Evolutionary conservation across 2,329 filamentous ascomycete species (phyloP).

Genomic region (Ustulina deusta): DNA sequence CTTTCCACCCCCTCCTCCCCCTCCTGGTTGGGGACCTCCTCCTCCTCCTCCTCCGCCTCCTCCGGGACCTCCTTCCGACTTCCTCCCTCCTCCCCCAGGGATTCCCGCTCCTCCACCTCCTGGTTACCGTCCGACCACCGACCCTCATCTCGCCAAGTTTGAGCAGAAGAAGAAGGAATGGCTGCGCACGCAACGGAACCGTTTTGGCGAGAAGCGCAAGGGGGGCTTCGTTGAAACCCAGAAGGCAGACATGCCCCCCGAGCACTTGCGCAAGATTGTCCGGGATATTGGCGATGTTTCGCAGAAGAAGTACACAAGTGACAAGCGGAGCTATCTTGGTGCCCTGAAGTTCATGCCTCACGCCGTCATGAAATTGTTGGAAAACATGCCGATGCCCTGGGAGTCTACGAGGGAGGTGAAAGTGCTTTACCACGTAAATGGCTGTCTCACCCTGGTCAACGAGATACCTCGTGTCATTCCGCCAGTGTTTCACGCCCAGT

Average conservation of each 20-base stretch:
- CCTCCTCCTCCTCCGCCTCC: conserved; percentile 66
- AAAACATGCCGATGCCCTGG: conserved; percentile 99
- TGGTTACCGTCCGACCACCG: conserved; percentile 81
- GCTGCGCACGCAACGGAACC: conserved; percentile 88
- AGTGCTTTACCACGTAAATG: conserved; percentile 97
- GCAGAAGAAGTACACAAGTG: conserved; percentile 98
- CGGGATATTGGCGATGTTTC: conserved; percentile 99
- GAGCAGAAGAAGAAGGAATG: conserved; percentile 99
- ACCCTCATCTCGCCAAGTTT: conserved; percentile 92
- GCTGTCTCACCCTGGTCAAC: conserved; percentile 95
- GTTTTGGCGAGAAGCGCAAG: conserved; percentile 97
- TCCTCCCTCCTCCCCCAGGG: conserved; percentile 68
- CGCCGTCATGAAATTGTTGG: conserved; percentile 93
- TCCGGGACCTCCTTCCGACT: conserved; percentile 66
- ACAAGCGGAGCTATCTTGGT: conserved; percentile 97
- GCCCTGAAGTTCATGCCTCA: conserved; percentile 99
- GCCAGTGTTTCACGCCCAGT: conserved; percentile 97
- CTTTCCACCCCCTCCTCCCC: conserved; percentile 66
- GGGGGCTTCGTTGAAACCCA: conserved; percentile 97
- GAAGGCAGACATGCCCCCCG: conserved; percentile 98
- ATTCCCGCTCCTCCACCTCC: conserved; percentile 81
- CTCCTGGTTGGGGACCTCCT: conserved; percentile 67
- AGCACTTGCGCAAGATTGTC: conserved; percentile 98
- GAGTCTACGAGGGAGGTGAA: conserved; percentile 96
- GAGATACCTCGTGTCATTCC: conserved; percentile 97